These are phyloP conservation scores for Penicillium sp. DNA, from an alignment of 2,329 filamentous ascomycete genomes.

Conservation along the genomic window DNA sequence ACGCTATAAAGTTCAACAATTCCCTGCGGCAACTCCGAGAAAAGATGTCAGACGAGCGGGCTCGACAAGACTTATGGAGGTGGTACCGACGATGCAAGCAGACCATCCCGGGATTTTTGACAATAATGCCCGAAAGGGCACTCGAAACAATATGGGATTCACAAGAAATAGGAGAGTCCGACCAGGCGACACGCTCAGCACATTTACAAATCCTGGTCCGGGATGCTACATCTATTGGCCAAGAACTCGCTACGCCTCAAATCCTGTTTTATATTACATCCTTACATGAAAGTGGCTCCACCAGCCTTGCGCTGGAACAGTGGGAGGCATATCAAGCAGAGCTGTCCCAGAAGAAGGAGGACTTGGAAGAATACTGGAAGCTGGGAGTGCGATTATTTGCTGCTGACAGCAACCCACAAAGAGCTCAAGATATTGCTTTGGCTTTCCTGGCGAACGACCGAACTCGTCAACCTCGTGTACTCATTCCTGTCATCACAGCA, in stretches of 20 bases:
- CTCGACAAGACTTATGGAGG: slow-evolving; percentile 47
- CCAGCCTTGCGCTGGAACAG: slow-evolving; percentile 58
- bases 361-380: slow-evolving; percentile 45
- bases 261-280: slow-evolving; percentile 68
- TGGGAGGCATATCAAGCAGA: slow-evolving; percentile 60
- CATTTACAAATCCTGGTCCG: slow-evolving; percentile 62
- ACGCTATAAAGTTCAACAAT: slow-evolving; percentile 42
- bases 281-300: slow-evolving; percentile 62
- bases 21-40: slow-evolving; percentile 33
- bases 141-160: slow-evolving; percentile 69
- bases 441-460: slow-evolving; percentile 41
- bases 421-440: slow-evolving; percentile 50
- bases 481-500: slow-evolving; percentile 67
- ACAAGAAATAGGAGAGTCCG: slow-evolving; percentile 44
- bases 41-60: slow-evolving; percentile 29
- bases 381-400: slow-evolving; percentile 53
- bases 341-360: slow-evolving; percentile 47
- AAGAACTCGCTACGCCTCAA: slow-evolving; percentile 56
- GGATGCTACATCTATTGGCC: slow-evolving; percentile 63
- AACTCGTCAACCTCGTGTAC: slow-evolving; percentile 44
- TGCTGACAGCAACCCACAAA: slow-evolving; percentile 45
- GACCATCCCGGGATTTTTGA: slow-evolving; percentile 47
- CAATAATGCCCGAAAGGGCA: slow-evolving; percentile 57
- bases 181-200: slow-evolving; percentile 52
- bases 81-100: slow-evolving; percentile 52